phyloP scores from a whole-genome alignment of 2,329 filamentous ascomycete species.

The Beauveria sp. region DNA sequence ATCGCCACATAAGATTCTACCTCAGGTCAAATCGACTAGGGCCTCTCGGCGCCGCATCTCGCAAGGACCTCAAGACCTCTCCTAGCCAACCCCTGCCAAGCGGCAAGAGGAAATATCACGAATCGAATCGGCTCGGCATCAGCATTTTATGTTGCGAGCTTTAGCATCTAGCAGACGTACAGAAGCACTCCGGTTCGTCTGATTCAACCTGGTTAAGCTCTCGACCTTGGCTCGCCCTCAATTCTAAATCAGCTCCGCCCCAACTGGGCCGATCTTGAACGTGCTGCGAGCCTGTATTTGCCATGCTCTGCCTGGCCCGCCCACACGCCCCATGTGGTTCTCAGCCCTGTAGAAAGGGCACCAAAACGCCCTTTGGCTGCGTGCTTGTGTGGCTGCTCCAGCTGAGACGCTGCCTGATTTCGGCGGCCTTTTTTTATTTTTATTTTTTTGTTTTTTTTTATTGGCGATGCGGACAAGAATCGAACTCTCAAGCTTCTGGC shows the following conservation, averaged over 20 bases:
- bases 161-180: not conserved
- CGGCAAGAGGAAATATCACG: not conserved
- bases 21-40: not conserved
- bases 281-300: not conserved
- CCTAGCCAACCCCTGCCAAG: not conserved
- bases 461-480: not conserved
- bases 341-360: conserved; percentile 9
- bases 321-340: conserved; percentile 2
- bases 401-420: conserved; percentile 6
- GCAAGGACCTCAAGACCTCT: not conserved
- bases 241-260: not conserved
- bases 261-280: not conserved
- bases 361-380: not conserved
- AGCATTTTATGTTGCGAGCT: not conserved
- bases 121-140: not conserved
- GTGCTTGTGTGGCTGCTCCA: not conserved
- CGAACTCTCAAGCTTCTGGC: not conserved
- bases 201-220: not conserved
- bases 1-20: not conserved
- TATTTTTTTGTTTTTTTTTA: not conserved
- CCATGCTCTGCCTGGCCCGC: not conserved
- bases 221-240: not conserved
- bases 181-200: not conserved
- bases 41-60: not conserved
- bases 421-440: not conserved